Percentiles rank a stretch among this genome's conserved stretches.
phyloP scores from a whole-genome alignment of 2,329 filamentous ascomycete species.

The Tothia fuscella region DNA sequence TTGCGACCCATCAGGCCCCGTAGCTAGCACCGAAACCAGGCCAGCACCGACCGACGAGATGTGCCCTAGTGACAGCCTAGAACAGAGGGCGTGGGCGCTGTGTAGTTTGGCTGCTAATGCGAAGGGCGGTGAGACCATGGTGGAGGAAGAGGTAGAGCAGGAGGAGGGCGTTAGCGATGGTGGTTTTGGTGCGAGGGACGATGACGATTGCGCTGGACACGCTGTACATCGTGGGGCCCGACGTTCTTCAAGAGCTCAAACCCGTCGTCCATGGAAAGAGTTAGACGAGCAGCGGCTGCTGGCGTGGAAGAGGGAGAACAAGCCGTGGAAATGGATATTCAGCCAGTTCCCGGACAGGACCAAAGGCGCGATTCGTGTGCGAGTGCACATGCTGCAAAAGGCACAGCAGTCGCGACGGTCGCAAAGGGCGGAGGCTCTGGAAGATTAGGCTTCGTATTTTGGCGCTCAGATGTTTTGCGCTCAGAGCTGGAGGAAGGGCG shows the following conservation, averaged over 20 bases:
- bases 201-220: background rate
- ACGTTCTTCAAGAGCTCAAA: background rate
- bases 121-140: background rate
- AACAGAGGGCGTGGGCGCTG: background rate
- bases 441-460: too few relatives aligned
- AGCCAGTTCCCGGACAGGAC: background rate
- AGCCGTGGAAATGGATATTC: background rate
- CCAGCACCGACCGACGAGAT: too few relatives aligned
- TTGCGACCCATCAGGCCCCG: background rate
- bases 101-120: background rate
- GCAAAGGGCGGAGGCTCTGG: too few relatives aligned
- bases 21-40: background rate
- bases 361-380: background rate
- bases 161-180: too few relatives aligned
- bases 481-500: too few relatives aligned
- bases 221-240: background rate
- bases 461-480: too few relatives aligned
- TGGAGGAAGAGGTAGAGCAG: background rate
- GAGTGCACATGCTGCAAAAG: background rate
- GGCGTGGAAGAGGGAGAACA: background rate
- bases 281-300: slow-evolving; percentile 1
- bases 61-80: background rate
- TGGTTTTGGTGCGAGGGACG: background rate
- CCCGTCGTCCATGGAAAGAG: background rate
- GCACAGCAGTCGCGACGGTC: too few relatives aligned